Base-by-base conservation (phyloP, 257 asterid species). In the Penstemon davidsonii region DNA sequence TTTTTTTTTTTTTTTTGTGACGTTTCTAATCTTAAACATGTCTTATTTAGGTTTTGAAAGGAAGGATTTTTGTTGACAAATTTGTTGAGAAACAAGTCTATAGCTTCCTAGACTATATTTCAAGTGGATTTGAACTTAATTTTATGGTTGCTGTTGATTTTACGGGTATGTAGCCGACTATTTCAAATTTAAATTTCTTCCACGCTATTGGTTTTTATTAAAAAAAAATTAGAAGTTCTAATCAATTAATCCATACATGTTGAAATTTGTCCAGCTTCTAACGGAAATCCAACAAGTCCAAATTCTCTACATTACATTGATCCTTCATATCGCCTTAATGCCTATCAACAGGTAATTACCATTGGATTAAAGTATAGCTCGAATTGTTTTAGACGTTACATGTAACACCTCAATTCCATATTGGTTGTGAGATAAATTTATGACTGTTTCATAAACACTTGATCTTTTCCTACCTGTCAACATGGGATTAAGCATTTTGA, bases 141-240 rank as follows among this genome's bases (percentile, higher is more conserved):
- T 91, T 91, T 75, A 88, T 86, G 95, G 95, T 91, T 61, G 95
- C 95, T 50, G 86, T 91, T 74, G 96, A 91, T 80, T 91, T 88
- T 80, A 91, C 96, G 38, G 97, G 96, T 87, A 66, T 33, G 41
- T 52, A 64, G 41, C 58, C 55, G 43, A 4, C 57, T 58, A 5
- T 62, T 60, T 57, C 44, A 2, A 54, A 40, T 59, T 58, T 50
- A 37, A 11, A 3, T 58, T 56, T 40, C 39, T 53, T 39, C 55
- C 54, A 13, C 37, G 50, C 62, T 55, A 47, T 41, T 55, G 60
- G 4, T 53, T 36, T 39, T 25, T 25, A 25, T 0, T 25, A 1
- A 15, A 15, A 15, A 15, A 15, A 15, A 15, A 15, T 25, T 25
- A 25, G 0, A 25, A 25, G 33, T 1, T 25, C 33, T 25, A 25